phyloP scores from a whole-genome alignment of 306 rosid species.

The Vachellia pachyceras region DNA sequence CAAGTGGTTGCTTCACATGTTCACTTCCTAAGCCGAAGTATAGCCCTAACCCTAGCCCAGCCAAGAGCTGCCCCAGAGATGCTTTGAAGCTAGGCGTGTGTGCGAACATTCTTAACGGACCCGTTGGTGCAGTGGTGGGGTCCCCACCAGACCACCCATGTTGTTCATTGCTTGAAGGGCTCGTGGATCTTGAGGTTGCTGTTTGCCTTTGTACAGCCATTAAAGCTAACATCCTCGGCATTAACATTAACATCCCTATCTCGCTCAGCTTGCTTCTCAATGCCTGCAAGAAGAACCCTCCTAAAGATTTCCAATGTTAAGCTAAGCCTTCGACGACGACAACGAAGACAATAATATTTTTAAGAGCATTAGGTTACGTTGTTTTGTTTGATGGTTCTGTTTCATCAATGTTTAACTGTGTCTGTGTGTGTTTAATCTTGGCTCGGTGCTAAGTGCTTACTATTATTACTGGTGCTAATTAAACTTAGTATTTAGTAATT shows the following conservation, averaged over 20 bases:
- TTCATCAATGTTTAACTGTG: neutral
- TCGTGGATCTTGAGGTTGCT: conserved; percentile 80
- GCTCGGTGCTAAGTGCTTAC: conserved; percentile 11
- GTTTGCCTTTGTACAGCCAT: conserved; percentile 88
- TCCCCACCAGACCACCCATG: conserved; percentile 71
- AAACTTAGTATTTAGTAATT: conserved; percentile 4
- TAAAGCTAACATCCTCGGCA: conserved; percentile 83
- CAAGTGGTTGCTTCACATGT: conserved; percentile 61
- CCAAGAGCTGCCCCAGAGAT: conserved; percentile 80
- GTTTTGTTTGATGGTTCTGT: neutral
- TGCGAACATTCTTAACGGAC: conserved; percentile 63
- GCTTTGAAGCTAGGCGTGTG: conserved; percentile 77
- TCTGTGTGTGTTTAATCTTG: neutral
- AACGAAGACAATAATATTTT: too few relatives aligned
- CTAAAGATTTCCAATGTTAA: conserved; percentile 66
- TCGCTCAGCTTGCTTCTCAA: conserved; percentile 77
- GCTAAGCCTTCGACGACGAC: too few relatives aligned
- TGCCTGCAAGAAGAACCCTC: conserved; percentile 68
- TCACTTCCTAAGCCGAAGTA: conserved; percentile 43
- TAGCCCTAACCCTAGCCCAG: conserved; percentile 46
- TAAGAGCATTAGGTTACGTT: neutral
- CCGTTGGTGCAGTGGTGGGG: conserved; percentile 65
- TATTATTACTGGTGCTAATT: neutral
- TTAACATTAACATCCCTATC: conserved; percentile 78
- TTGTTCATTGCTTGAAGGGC: conserved; percentile 70